Evolutionary conservation across 345 rosid genomes (phyloP).

Genomic region (Camelina neglecta): DNA sequence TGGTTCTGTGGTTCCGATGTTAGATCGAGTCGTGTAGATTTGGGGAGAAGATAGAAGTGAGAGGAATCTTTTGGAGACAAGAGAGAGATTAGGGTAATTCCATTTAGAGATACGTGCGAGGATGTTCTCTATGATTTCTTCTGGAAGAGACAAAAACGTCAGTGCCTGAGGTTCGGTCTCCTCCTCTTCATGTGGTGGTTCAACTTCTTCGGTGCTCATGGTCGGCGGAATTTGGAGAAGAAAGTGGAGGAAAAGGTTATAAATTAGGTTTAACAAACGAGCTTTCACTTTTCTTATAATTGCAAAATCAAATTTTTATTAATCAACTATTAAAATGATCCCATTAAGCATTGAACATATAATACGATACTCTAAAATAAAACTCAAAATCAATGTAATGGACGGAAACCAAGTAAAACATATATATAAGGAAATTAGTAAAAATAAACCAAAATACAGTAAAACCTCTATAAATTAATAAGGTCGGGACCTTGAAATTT

Average conservation of each 20-base stretch:
- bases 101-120: slow-evolving; percentile 63
- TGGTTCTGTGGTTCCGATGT: neutral
- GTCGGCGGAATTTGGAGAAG: neutral
- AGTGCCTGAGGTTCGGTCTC: slow-evolving; percentile 44
- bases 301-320: neutral
- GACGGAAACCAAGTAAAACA: no score
- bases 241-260: neutral
- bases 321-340: no score
- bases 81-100: slow-evolving; percentile 57
- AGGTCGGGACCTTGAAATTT: no score
- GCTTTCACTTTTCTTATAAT: neutral
- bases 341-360: no score
- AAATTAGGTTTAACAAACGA: neutral
- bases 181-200: slow-evolving; percentile 17
- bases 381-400: no score
- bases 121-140: slow-evolving; percentile 58
- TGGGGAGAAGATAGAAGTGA: slow-evolving; percentile 57
- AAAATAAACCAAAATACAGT: no score
- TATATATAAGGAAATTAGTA: no score
- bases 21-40: slow-evolving; percentile 11
- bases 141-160: slow-evolving; percentile 34
- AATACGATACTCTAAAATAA: no score
- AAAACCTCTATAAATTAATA: no score
- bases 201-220: slow-evolving; percentile 50
- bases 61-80: slow-evolving; percentile 60